A percentile compares a stretch with the other conserved stretches of the same genome.
These are phyloP conservation scores for Solanum gandarillasii DNA, from an alignment of 257 asterid genomes.

Conservation along the genomic window DNA sequence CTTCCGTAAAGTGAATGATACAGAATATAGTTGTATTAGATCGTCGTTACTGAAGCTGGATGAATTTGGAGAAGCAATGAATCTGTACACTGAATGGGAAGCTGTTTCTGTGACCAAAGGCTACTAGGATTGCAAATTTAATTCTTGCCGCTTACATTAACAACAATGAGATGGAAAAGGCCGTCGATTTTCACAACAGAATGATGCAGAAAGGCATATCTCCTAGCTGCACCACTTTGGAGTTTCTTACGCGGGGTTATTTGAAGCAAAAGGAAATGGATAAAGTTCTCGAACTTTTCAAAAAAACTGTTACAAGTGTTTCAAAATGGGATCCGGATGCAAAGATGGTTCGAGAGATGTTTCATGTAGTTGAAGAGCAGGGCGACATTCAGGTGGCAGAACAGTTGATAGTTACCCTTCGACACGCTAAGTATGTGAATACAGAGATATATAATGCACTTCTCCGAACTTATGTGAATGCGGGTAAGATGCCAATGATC, in stretches of 20 bases:
- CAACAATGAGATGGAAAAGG: constrained; percentile 45
- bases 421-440: constrained; percentile 42
- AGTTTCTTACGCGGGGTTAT: constrained; percentile 74
- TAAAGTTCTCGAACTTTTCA: constrained; percentile 46
- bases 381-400: constrained; percentile 72
- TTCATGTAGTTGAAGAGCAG: constrained; percentile 40
- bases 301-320: constrained; percentile 49
- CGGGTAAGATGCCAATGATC: constrained; percentile 64
- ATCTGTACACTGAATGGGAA: constrained; percentile 70
- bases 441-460: constrained; percentile 55
- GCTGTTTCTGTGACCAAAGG: constrained; percentile 64
- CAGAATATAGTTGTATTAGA: constrained; percentile 67
- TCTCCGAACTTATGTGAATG: constrained; percentile 60
- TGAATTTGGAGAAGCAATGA: constrained; percentile 60
- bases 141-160: constrained; percentile 75
- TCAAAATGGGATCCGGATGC: constrained; percentile 71
- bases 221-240: constrained; percentile 77
- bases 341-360: constrained; percentile 41
- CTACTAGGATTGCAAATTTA: constrained; percentile 67
- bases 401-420: constrained; percentile 39
- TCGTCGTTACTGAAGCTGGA: constrained; percentile 55
- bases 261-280: constrained; percentile 39
- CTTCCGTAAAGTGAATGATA: constrained; percentile 54
- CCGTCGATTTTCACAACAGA: constrained; percentile 40
- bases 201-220: constrained; percentile 44